Evolutionary conservation across 345 rosid species (phyloP).

Genomic region (Lagerstroemia speciosa): DNA sequence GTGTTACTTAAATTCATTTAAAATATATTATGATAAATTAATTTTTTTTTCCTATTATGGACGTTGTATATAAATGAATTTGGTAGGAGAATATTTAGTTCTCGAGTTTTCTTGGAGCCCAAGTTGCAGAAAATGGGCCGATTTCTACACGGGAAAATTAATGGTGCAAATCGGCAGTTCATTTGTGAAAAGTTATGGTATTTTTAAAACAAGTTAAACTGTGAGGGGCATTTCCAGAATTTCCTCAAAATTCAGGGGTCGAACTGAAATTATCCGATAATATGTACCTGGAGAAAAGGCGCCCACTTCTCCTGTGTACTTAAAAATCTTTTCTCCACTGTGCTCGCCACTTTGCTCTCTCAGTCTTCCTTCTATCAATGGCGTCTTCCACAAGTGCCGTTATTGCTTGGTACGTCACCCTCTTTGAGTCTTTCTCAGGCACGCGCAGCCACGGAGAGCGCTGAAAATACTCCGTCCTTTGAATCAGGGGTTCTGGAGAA

Average conservation of each 20-base stretch:
- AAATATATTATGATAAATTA: too few species aligned
- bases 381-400: slow-evolving; percentile 8
- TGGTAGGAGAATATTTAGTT: too few species aligned
- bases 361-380: neutral
- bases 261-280: neutral
- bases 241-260: neutral
- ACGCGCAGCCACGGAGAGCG: neutral
- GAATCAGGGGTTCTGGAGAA: slow-evolving; percentile 88
- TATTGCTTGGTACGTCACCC: slow-evolving; percentile 7
- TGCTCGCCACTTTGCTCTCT: neutral
- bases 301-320: neutral
- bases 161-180: too few species aligned
- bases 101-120: too few species aligned
- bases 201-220: neutral
- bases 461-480: neutral
- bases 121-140: too few species aligned
- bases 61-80: too few species aligned
- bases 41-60: too few species aligned
- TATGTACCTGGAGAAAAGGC: neutral
- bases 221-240: neutral
- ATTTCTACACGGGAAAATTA: too few species aligned
- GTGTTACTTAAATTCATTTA: too few species aligned
- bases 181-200: too few species aligned
- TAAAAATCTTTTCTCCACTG: neutral
- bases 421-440: neutral